Conservation (phyloP, 352 stramenopile genomes). For the Salisapilia sapeloensis region DNA sequence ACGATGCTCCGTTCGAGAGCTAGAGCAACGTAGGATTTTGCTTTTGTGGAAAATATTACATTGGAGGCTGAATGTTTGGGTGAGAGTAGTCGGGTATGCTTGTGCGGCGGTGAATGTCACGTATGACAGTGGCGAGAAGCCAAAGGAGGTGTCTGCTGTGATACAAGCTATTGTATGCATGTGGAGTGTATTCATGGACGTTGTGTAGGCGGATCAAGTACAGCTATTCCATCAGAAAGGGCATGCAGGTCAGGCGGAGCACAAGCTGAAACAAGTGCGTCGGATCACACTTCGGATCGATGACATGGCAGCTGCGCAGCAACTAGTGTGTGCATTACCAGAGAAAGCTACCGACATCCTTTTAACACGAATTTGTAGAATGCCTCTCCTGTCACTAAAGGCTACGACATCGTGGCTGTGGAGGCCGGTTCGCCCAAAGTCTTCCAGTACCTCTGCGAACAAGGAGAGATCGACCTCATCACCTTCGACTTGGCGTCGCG, state of each 20-base stretch:
- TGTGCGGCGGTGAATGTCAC: conserved; percentile 45
- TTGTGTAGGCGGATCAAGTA: conserved; percentile 7
- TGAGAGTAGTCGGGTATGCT: conserved; percentile 35
- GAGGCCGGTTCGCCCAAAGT: conserved; percentile 41
- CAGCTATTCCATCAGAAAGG: conserved; percentile 11
- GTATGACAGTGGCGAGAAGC: conserved; percentile 24
- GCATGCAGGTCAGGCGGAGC: conserved; percentile 6
- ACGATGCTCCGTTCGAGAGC: conserved; percentile 31
- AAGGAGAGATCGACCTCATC: conserved; percentile 62
- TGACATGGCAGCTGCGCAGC: conserved; percentile 41
- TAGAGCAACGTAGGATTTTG: conserved; percentile 30
- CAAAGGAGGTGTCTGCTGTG: conserved; percentile 14
- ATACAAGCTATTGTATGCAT: background rate
- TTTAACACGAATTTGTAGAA: conserved; percentile 11
- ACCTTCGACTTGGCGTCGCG: conserved; percentile 70
- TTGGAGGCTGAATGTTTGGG: background rate
- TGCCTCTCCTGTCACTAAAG: conserved; percentile 28
- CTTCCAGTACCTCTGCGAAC: conserved; percentile 76
- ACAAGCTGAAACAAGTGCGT: conserved; percentile 32
- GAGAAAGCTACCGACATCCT: background rate
- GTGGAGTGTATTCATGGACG: background rate
- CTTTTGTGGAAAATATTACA: background rate
- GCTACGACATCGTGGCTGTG: conserved; percentile 64
- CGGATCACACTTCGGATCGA: conserved; percentile 63
- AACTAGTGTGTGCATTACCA: conserved; percentile 18